Evolutionary conservation across 345 rosid species (phyloP).

Genomic region (Nasturtium officinale): DNA sequence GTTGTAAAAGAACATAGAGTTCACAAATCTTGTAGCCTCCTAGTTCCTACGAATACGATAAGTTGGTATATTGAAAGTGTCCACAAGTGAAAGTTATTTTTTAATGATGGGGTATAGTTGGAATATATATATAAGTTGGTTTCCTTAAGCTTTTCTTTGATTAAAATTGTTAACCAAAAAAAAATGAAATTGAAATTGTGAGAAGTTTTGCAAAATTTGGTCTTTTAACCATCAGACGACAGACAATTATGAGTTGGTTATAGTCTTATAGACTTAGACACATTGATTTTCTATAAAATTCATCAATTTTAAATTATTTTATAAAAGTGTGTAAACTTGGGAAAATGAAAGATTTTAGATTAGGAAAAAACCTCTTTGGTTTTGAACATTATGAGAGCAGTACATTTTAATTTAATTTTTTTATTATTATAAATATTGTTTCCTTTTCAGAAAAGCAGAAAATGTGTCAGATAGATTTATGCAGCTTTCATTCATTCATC

Average conservation of each 20-base stretch:
- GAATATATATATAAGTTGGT: no score
- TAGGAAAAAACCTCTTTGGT: slow-evolving; percentile 26
- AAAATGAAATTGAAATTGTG: neutral
- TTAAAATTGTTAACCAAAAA: neutral
- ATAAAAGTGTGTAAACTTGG: neutral
- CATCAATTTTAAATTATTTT: no score
- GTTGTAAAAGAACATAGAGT: no score
- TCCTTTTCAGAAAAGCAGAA: slow-evolving; percentile 24
- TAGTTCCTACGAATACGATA: no score
- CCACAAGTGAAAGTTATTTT: no score
- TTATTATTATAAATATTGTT: slow-evolving; percentile 3
- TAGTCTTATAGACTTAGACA: neutral
- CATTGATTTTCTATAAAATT: neutral
- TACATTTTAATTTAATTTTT: slow-evolving; percentile 15
- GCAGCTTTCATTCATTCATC: slow-evolving; percentile 55
- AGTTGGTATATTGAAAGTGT: no score
- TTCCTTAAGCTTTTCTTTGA: neutral
- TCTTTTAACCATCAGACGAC: neutral
- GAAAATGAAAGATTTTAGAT: neutral
- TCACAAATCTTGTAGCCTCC: no score
- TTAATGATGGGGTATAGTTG: no score
- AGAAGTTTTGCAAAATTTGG: neutral
- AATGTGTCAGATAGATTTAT: slow-evolving; percentile 39
- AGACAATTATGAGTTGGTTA: neutral
- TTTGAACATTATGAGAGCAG: slow-evolving; percentile 32